A percentile compares a stretch with the other conserved stretches of the same genome.
Conservation (phyloP, 163 green algal genomes). For the Prototheca wickerhamii region DNA sequence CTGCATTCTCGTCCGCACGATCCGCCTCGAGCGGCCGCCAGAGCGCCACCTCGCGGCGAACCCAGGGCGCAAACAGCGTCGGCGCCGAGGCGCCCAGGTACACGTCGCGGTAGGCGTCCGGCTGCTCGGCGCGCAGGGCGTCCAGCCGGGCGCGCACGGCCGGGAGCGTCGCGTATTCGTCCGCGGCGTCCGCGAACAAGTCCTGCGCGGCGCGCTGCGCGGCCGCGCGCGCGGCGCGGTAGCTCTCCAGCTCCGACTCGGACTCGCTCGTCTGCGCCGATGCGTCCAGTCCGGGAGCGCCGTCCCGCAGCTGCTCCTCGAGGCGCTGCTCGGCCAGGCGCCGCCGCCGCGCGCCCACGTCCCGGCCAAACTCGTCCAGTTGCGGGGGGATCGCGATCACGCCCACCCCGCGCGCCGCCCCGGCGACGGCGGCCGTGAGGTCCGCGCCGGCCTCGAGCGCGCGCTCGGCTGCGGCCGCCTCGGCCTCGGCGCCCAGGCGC, state of each 20-base stretch:
- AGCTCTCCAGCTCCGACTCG: constrained; percentile 41
- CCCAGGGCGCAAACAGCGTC: constrained; percentile 85
- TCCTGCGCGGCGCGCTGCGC: constrained; percentile 17
- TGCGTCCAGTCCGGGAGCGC: neutral
- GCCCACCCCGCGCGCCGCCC: constrained; percentile 10
- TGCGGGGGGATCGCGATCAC: constrained; percentile 28
- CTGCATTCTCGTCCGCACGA: neutral
- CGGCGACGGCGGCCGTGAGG: constrained; percentile 15
- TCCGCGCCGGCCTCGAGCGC: constrained; percentile 41
- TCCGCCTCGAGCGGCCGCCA: constrained; percentile 69
- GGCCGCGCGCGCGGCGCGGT: constrained; percentile 22
- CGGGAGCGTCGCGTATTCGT: constrained; percentile 54
- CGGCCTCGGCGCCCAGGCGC: constrained; percentile 44
- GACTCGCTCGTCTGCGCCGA: constrained; percentile 26
- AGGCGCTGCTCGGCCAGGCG: constrained; percentile 14
- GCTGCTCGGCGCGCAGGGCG: constrained; percentile 28
- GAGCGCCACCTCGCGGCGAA: constrained; percentile 74
- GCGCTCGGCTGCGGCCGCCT: constrained; percentile 46
- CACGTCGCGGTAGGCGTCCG: constrained; percentile 41
- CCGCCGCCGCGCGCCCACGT: constrained; percentile 42
- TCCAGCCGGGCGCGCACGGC: constrained; percentile 37
- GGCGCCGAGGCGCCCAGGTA: constrained; percentile 71
- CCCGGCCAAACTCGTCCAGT: constrained; percentile 78
- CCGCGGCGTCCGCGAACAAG: constrained; percentile 68
- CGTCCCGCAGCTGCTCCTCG: neutral